A percentile compares a stretch with the other conserved stretches of the same genome.
These are phyloP conservation scores for Botrytis aclada DNA, from an alignment of 2,329 filamentous ascomycete species.

Conservation along the genomic window DNA sequence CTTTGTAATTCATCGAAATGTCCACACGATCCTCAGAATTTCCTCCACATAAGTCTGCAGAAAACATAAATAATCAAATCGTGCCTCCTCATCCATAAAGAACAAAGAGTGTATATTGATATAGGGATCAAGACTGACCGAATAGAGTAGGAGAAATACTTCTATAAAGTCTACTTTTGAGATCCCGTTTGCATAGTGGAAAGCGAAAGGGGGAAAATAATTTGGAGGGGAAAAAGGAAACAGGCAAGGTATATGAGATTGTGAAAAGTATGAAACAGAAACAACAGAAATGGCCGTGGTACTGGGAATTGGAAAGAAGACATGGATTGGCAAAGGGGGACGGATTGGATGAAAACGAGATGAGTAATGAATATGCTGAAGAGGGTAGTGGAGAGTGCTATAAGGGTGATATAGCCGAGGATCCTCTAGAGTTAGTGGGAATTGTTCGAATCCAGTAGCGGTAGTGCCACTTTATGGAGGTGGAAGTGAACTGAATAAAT, in stretches of 20 bases:
- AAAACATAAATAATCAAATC: neutral
- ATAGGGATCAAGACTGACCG: conserved; percentile 15
- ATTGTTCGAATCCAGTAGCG: neutral
- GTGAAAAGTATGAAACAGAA: too few relatives aligned
- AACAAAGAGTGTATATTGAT: neutral
- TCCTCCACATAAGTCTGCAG: neutral
- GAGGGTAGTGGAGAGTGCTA: neutral
- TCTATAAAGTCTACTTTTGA: conserved; percentile 17
- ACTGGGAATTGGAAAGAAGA: neutral
- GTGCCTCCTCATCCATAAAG: neutral
- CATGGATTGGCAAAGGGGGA: neutral
- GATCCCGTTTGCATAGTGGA: neutral
- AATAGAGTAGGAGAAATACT: conserved; percentile 17
- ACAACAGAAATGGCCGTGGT: neutral
- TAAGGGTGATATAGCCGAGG: neutral
- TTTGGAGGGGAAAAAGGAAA: neutral
- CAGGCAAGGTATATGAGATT: neutral
- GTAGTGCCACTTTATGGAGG: neutral
- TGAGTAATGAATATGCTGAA: neutral
- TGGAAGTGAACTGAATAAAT: neutral
- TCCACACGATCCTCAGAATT: conserved; percentile 1
- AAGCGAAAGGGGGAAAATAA: neutral
- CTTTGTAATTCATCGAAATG: neutral
- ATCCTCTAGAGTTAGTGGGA: neutral
- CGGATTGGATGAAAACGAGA: too few relatives aligned